Evolutionary conservation across 371 early-diverging fungal genomes (phyloP), one percentile per base, ranked within the genome.

Genomic region (Smittium culicis): DNA sequence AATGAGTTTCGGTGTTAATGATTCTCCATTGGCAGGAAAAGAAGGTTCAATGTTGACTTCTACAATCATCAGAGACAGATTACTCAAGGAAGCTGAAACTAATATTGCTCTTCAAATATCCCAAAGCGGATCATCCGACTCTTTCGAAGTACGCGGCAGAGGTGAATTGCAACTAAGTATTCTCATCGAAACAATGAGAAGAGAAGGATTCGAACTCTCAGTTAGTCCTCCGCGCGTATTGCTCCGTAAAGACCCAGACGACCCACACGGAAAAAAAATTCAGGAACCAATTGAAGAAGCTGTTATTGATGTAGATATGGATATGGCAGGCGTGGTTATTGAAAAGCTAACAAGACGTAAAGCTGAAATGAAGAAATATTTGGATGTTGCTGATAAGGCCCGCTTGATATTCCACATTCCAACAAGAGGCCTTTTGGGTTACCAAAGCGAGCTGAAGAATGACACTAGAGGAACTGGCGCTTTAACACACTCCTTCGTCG

Each of bases 141-240:
- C 86, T 16, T 84, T 87, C 71, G 90, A 90, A 74, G 89, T 90
- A 54, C 82, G 85, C 54, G 90, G 90, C 25, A 85, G 90, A 55
- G 90, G 90, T 20, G 90, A 90, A 77, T 78, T 90, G 45, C 90
- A 90, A 73, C 79, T 90, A 61, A 88, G 88, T 34, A 85, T 90
- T 24, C 74, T 90, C 64, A 89, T 89, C 61, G 90, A 90, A 80
- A 88, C 88, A 17, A 90, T 90, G 90, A 81, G 90, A 29, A 82
- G 90, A 32, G 90, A 90, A 75, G 90, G 90, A 20, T 88, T 87
- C 69, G 90, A 90, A 74, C 77, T 90, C 31, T 83, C 86, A 31
- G 85, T 90, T 11, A 85, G 86, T 0, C 87, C 90, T 27, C 89
- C 90, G 27, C 79, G 83, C 11, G 90, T 90, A 29, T 80, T 90